A percentile compares a stretch with the other conserved stretches of the same genome.
These are phyloP conservation scores for Pholiota molesta DNA, from an alignment of 768 basidiomycete species.

Conservation along the genomic window DNA sequence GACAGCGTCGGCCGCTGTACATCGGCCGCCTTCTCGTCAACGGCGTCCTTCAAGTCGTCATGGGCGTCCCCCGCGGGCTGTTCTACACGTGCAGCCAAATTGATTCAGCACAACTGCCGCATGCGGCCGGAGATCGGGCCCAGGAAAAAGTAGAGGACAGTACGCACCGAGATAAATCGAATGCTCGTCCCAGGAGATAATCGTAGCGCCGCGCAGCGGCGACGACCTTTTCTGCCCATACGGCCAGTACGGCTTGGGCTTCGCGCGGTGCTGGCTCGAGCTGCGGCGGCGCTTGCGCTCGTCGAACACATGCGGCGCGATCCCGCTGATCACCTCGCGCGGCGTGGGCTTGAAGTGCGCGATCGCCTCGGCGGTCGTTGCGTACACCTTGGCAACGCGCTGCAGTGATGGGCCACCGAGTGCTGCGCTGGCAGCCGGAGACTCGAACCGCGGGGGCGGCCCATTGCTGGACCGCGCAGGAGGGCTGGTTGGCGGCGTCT, in stretches of 20 bases:
- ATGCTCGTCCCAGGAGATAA: conserved; percentile 35
- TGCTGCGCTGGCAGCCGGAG: conserved; percentile 2
- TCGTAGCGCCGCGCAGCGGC: conserved; percentile 35
- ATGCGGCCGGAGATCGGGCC: not conserved
- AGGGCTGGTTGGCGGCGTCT: not conserved
- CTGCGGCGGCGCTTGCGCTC: conserved; percentile 35
- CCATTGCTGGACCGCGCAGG: not conserved
- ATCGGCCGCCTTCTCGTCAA: conserved; percentile 4
- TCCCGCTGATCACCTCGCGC: conserved; percentile 44
- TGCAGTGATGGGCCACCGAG: not conserved
- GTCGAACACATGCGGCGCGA: conserved; percentile 50
- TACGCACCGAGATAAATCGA: conserved; percentile 34
- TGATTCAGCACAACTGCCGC: not conserved
- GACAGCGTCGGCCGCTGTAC: not conserved
- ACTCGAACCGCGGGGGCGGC: not conserved
- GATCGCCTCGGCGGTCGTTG: conserved; percentile 33
- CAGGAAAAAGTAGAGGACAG: not conserved
- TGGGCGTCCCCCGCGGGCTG: conserved; percentile 7
- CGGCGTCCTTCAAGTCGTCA: not conserved
- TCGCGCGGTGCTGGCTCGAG: conserved; percentile 18
- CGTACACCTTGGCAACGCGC: conserved; percentile 11
- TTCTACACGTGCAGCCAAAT: conserved; percentile 4
- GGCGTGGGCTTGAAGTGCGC: conserved; percentile 44
- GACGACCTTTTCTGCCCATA: conserved; percentile 29
- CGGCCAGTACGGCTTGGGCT: conserved; percentile 22